Evolutionary conservation across 768 basidiomycete genomes (phyloP), one percentile per base, ranked within the genome.

Genomic region (Psilocybe azurescens): DNA sequence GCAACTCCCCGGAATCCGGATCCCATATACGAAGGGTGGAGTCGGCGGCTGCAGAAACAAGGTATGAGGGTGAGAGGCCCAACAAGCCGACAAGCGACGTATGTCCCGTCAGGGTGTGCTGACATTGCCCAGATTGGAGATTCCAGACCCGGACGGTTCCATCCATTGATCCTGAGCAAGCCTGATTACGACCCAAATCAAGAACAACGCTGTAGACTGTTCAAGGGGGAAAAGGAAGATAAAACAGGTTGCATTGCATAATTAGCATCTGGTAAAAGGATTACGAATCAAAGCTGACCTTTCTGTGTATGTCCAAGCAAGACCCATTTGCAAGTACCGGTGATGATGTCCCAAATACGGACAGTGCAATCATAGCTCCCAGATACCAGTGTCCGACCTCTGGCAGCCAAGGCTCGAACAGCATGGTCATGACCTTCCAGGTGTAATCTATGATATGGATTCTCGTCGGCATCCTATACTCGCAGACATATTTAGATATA

Each of bases 91-190:
- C 97, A 53, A 99, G 87, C 3, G 95, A 97, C 0, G 93, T 95
- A 70, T 99, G 97, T 0, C 97, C 97, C 4, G 89, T 88, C 24
- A 99, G 81, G 2, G 88, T 88, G 69, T 93, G 88, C 33, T 89
- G 82, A 61, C 90, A 93, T 70, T 89, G 83, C 0, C 97, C 97
- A 2, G 84, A 94, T 54, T 83, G 84, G 38, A 97, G 80, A 67
- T 92, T 90, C 97, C 97, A 99, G 38, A 99, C 87, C 53, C 94
- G 93, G 64, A 99, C 96, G 1, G 94, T 96, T 50, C 94, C 93
- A 74, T 99, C 97, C 96, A 98, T 97, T 3, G 96, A 98, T 7
- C 97, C 97, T 2, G 97, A 99, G 66, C 94, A 95, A 29, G 94
- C 94, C 72, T 95, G 93, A 57, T 94, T 88, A 18, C 95, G 91